Evolutionary conservation across 2,329 filamentous ascomycete genomes (phyloP).

Genomic region (Exophiala dermatitidis): DNA sequence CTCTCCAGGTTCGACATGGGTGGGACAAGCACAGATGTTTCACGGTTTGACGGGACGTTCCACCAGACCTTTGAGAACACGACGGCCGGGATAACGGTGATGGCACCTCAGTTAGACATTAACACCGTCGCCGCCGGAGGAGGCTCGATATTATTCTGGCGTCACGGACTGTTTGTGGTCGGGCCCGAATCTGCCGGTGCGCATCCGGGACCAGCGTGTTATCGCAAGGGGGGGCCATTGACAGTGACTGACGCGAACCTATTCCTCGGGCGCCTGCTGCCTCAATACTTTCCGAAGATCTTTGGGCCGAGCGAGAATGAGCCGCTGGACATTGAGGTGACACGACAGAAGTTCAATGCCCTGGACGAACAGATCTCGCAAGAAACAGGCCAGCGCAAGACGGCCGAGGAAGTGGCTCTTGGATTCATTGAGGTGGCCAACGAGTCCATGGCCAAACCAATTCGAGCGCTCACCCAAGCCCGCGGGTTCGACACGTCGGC

Average conservation of each 20-base stretch:
- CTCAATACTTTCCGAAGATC: conserved; percentile 84
- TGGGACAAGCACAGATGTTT: too few relatives aligned
- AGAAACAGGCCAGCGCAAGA: conserved; percentile 27
- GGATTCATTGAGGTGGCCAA: conserved; percentile 39
- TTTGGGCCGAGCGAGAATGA: conserved; percentile 80
- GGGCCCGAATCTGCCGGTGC: conserved; percentile 84
- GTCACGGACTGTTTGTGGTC: conserved; percentile 79
- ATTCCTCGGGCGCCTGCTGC: conserved; percentile 61
- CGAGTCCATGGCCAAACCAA: conserved; percentile 35
- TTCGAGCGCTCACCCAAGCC: conserved; percentile 28
- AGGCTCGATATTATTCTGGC: conserved; percentile 58
- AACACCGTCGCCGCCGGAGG: conserved; percentile 60
- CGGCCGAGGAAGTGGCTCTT: conserved; percentile 34
- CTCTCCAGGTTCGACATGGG: too few relatives aligned
- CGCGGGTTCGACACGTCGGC: conserved; percentile 26
- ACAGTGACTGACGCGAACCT: conserved; percentile 93
- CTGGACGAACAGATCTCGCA: conserved; percentile 40
- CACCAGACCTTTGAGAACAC: conserved; percentile 85
- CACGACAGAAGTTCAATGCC: conserved; percentile 36
- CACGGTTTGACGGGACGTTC: conserved; percentile 56
- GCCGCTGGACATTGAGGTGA: conserved; percentile 42
- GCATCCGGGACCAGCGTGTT: conserved; percentile 83
- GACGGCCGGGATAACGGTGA: conserved; percentile 75
- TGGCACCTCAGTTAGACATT: conserved; percentile 77
- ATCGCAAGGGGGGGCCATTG: conserved; percentile 77